These are phyloP conservation scores for Rhizopus delemar DNA, from an alignment of 371 early-diverging fungal genomes.

Conservation along the genomic window DNA sequence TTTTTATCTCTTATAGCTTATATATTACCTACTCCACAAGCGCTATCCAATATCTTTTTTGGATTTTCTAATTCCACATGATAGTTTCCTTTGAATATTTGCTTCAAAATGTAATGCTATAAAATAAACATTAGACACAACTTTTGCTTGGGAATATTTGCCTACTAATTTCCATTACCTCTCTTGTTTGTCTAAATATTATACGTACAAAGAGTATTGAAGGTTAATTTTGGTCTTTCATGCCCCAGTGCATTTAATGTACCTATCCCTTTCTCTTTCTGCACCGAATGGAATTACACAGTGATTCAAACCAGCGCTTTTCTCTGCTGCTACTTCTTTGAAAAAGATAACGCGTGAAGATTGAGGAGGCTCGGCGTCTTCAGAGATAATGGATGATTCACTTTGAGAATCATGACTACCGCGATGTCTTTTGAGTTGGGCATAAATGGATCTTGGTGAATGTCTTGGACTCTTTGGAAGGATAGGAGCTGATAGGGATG, in stretches of 20 bases:
- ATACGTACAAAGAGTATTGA: not conserved
- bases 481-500: constrained; percentile 13
- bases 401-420: constrained; percentile 2
- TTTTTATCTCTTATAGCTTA: not conserved
- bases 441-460: not conserved
- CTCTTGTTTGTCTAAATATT: constrained; percentile 30
- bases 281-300: constrained; percentile 28
- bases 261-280: constrained; percentile 32
- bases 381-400: constrained; percentile 12
- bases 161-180: constrained; percentile 14
- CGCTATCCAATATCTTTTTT: constrained; percentile 21
- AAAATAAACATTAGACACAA: not conserved
- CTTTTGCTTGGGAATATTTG: not conserved
- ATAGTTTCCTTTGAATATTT: constrained; percentile 23
- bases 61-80: constrained; percentile 17
- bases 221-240: constrained; percentile 15
- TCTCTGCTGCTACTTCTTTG: no score
- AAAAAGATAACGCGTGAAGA: no score
- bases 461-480: no score
- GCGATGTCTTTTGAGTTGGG: constrained; percentile 1
- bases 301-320: not conserved
- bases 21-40: constrained; percentile 26
- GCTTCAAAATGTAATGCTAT: constrained; percentile 32
- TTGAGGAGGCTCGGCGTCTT: constrained; percentile 12
- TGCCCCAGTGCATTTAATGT: not conserved